Evolutionary conservation across 139 green algal genomes (phyloP).

Genomic region (Micractinium conductrix): DNA sequence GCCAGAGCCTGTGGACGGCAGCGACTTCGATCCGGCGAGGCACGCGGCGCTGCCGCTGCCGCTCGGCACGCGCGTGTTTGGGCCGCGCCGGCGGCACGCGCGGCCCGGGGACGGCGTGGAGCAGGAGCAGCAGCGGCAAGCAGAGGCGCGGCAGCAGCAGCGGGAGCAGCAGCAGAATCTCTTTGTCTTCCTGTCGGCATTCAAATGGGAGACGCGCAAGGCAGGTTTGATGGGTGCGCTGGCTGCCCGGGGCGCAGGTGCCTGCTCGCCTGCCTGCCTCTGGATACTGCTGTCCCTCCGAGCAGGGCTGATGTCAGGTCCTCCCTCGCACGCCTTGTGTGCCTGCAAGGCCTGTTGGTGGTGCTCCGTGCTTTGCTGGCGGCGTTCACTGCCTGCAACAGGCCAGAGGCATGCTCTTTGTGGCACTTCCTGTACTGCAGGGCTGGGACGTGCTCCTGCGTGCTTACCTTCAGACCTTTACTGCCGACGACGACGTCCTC

Average conservation of each 20-base stretch:
- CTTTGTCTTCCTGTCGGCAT: conserved; percentile 72
- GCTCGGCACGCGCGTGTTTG: conserved; percentile 56
- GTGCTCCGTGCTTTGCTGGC: too few species aligned
- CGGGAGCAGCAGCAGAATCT: background rate
- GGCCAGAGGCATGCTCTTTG: too few species aligned
- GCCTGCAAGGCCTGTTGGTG: too few species aligned
- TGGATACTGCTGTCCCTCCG: too few species aligned
- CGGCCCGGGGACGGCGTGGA: background rate
- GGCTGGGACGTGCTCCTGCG: conserved; percentile 67
- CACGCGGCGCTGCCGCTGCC: conserved; percentile 53
- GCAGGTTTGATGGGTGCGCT: background rate
- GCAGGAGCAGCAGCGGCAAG: background rate
- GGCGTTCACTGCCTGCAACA: too few species aligned
- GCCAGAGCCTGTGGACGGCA: conserved; percentile 67
- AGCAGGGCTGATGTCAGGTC: too few species aligned
- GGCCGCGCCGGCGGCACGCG: background rate
- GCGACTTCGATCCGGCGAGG: conserved; percentile 51
- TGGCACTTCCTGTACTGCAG: too few species aligned
- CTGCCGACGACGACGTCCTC: conserved; percentile 36
- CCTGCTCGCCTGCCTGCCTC: background rate
- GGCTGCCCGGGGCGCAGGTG: too few species aligned
- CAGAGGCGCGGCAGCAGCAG: background rate
- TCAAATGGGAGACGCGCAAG: conserved; percentile 82
- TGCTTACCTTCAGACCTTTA: conserved; percentile 63
- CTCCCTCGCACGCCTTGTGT: too few species aligned